Evolutionary conservation across 495 filamentous ascomycete species (phyloP).

Genomic region (Stereocaulon alpinum): DNA sequence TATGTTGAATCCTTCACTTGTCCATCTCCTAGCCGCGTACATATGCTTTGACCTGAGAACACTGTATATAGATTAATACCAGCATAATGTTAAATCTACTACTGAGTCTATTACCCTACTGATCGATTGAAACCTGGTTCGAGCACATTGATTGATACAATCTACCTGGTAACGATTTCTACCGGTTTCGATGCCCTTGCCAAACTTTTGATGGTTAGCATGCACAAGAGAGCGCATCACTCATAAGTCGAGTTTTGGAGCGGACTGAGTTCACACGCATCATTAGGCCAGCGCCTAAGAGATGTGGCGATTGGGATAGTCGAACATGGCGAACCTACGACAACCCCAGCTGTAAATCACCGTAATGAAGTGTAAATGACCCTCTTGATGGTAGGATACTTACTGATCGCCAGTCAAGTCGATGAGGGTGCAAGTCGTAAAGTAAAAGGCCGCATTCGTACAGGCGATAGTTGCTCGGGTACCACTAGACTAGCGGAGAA

Average conservation of each 20-base stretch:
- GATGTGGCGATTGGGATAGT: too few relatives aligned
- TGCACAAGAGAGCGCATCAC: too few relatives aligned
- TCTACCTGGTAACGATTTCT: too few relatives aligned
- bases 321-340: too few relatives aligned
- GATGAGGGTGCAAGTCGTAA: not conserved
- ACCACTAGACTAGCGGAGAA: not conserved
- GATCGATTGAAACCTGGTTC: not conserved
- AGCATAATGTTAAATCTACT: not conserved
- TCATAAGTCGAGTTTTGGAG: too few relatives aligned
- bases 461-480: slow-evolving; percentile 2
- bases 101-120: slow-evolving; percentile 3
- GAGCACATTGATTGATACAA: not conserved
- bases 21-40: not conserved
- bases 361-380: too few relatives aligned
- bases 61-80: slow-evolving; percentile 7
- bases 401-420: too few relatives aligned
- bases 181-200: too few relatives aligned
- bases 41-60: not conserved
- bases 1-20: not conserved
- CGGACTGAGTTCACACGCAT: too few relatives aligned
- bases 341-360: not conserved
- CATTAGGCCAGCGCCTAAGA: too few relatives aligned
- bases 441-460: too few relatives aligned
- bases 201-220: too few relatives aligned
- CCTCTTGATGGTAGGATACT: not conserved